Conservation (phyloP, 331 rosid genomes). For the Rhamnella rubrinervis region DNA sequence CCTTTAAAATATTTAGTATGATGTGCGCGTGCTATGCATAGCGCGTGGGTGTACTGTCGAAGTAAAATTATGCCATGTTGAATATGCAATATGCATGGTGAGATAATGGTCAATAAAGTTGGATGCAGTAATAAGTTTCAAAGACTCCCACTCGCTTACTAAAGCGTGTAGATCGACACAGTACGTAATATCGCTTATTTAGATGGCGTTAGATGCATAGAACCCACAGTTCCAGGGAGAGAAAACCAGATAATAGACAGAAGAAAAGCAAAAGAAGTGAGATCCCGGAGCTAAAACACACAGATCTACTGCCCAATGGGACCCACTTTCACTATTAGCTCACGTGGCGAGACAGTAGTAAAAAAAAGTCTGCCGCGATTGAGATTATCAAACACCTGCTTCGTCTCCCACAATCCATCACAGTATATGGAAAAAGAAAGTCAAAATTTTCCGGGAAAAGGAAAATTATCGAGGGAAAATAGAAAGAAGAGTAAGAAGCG, state of each 20-base stretch:
- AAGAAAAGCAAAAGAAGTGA: no score
- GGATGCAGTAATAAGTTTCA: background rate
- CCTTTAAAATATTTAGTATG: background rate
- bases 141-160: background rate
- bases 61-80: background rate
- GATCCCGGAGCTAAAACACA: background rate
- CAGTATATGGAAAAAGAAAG: background rate
- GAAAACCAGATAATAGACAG: no score
- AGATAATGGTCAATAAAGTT: no score
- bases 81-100: no score
- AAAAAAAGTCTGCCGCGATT: background rate
- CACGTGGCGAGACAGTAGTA: background rate
- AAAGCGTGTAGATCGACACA: background rate
- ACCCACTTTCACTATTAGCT: slow-evolving; percentile 4
- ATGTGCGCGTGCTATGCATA: no score
- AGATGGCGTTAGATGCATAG: no score
- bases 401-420: background rate
- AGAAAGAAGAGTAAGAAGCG: background rate
- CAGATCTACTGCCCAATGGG: slow-evolving; percentile 30
- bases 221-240: no score
- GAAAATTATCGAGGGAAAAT: background rate
- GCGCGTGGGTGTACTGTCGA: background rate
- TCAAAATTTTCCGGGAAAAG: slow-evolving; percentile 13
- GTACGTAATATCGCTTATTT: background rate
- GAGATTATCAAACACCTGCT: background rate